These are phyloP conservation scores for Didymella segeticola DNA, from an alignment of 2,329 filamentous ascomycete species.

Conservation along the genomic window DNA sequence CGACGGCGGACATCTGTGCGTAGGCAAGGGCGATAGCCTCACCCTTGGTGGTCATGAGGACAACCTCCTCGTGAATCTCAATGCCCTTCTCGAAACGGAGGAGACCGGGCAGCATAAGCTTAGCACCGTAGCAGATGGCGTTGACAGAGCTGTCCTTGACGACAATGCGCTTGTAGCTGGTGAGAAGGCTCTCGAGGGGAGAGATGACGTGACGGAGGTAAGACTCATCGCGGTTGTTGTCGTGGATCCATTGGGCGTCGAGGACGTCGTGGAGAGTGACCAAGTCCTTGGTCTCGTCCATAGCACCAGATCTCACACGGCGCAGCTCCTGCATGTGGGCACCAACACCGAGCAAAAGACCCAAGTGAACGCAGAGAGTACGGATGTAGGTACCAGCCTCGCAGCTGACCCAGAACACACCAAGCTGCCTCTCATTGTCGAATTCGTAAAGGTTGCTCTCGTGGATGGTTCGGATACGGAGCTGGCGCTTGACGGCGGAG, in stretches of 20 bases:
- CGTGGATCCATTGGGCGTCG: constrained; percentile 93
- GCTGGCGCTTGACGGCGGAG: constrained; percentile 97
- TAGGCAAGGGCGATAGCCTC: constrained; percentile 97
- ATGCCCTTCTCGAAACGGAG: constrained; percentile 91
- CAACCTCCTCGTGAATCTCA: constrained; percentile 93
- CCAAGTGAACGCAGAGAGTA: constrained; percentile 94
- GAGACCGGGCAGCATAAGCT: constrained; percentile 97
- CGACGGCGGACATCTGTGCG: constrained; percentile 96
- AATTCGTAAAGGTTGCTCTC: constrained; percentile 96
- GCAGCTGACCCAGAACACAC: constrained; percentile 99
- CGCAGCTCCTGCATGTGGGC: constrained; percentile 98
- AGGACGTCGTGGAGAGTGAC: constrained; percentile 95
- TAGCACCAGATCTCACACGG: constrained; percentile 90
- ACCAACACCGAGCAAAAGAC: constrained; percentile 78
- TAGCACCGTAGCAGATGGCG: constrained; percentile 97
- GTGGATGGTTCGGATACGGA: constrained; percentile 97
- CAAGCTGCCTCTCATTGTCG: constrained; percentile 96
- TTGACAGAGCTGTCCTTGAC: constrained; percentile 98
- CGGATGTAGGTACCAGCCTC: constrained; percentile 99
- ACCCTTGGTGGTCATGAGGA: constrained; percentile 98
- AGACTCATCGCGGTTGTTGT: constrained; percentile 94
- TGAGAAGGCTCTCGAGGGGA: constrained; percentile 90
- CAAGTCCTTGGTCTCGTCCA: constrained; percentile 88
- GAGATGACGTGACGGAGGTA: constrained; percentile 91
- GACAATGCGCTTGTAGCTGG: constrained; percentile 93